phyloP scores from a whole-genome alignment of 768 basidiomycete species.

The Rhizopogon roseolus region DNA sequence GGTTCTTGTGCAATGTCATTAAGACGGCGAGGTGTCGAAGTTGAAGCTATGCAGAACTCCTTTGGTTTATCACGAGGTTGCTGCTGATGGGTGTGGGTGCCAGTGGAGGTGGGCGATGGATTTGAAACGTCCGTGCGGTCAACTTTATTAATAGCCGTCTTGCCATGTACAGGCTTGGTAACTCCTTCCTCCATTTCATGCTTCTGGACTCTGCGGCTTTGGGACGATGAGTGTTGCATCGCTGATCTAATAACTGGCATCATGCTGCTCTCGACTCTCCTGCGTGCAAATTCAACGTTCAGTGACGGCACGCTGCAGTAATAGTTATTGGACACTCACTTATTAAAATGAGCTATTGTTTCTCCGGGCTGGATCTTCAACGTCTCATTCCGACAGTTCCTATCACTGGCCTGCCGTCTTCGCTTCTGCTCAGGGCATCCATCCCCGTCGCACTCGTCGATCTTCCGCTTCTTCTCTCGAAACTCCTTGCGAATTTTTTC shows the following conservation, averaged over 20 bases:
- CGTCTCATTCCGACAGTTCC: constrained; percentile 9
- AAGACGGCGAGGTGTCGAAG: constrained; percentile 58
- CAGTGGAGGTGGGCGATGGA: constrained; percentile 5
- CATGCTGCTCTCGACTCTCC: constrained; percentile 73
- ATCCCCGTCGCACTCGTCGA: constrained; percentile 25
- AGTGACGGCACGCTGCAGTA: constrained; percentile 8
- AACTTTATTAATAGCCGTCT: constrained; percentile 9
- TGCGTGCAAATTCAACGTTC: constrained; percentile 19
- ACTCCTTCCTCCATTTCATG: constrained; percentile 21
- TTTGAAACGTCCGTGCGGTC: constrained; percentile 9
- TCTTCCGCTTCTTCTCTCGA: constrained; percentile 40
- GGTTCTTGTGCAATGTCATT: constrained; percentile 72
- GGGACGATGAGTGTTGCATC: constrained; percentile 50
- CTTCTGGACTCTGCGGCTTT: constrained; percentile 41
- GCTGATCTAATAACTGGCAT: constrained; percentile 59
- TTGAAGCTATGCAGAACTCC: constrained; percentile 47
- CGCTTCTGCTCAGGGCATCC: constrained; percentile 24
- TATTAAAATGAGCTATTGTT: constrained; percentile 71
- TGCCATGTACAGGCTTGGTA: constrained; percentile 11
- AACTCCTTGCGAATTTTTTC: constrained; percentile 51
- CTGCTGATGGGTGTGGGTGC: constrained; percentile 7
- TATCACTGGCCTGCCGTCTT: constrained; percentile 15
- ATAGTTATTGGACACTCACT: constrained; percentile 35
- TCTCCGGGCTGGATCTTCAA: constrained; percentile 61
- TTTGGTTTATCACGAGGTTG: constrained; percentile 17